Evolutionary conservation across 2,329 filamentous ascomycete genomes (phyloP).

Genomic region (Dactylellina sp.): DNA sequence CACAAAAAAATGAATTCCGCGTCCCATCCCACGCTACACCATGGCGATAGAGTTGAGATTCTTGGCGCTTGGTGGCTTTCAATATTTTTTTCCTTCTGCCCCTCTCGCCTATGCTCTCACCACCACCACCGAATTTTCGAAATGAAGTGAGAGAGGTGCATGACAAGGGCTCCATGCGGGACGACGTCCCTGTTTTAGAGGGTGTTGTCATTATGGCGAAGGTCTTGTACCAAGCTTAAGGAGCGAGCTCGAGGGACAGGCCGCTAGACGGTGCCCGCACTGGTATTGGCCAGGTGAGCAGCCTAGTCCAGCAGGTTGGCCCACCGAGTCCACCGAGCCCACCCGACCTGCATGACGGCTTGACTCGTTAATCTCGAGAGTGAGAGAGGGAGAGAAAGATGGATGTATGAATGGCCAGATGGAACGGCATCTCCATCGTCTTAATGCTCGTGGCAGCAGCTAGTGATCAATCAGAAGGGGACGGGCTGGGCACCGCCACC

Average conservation of each 20-base stretch:
- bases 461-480: conserved; percentile 30
- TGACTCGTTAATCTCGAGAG: conserved; percentile 36
- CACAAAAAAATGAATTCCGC: background rate
- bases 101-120: too few relatives aligned
- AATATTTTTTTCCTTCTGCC: too few relatives aligned
- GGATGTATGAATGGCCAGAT: too few relatives aligned
- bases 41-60: background rate
- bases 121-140: too few relatives aligned
- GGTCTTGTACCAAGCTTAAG: conserved; percentile 31
- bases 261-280: conserved; percentile 23
- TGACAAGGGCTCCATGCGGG: conserved; percentile 36
- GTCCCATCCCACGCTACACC: conserved; percentile 1
- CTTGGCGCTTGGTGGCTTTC: conserved; percentile 20
- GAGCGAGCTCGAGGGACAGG: conserved; percentile 38
- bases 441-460: conserved; percentile 50
- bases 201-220: conserved; percentile 54
- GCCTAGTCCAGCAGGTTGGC: conserved; percentile 33
- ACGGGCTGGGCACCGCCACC: conserved; percentile 27
- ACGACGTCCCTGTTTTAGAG: conserved; percentile 47
- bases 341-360: conserved; percentile 29
- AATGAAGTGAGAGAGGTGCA: conserved; percentile 7
- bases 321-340: conserved; percentile 31
- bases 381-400: background rate
- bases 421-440: conserved; percentile 24
- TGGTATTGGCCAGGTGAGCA: conserved; percentile 45